Evolutionary conservation across 179 eudicot species (phyloP), one percentile per base, ranked within the genome.

Genomic region (Spergularia azorica): DNA sequence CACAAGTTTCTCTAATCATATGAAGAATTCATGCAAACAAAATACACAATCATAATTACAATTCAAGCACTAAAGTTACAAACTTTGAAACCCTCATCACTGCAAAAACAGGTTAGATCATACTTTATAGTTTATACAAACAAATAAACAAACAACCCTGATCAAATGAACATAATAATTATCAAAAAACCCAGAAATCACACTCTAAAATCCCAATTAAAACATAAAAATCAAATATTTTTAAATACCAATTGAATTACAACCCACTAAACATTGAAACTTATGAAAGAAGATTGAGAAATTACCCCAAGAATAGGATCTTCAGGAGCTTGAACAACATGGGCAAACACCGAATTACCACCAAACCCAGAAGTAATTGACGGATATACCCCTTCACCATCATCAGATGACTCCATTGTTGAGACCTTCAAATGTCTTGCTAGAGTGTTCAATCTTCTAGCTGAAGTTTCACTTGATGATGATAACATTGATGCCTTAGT

Each of bases 281-380:
- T 11, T 3, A 59, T 3, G 4, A 48, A 41, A 52, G 48, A 18
- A 70, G 63, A 59, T 13, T 38, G 77, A 39, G 17, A 70, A 36
- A 12, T 78, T 77, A 95, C 99, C 84, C 99, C 99, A 73, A 95
- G 96, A 77, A 95, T 93, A 3, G 99, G 93, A 89, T 95, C 99
- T 87, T 95, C 99, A 43, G 98, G 99, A 63, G 90, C 99, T 69
- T 83, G 87, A 77, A 66, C 84, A 54, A 95, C 79, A 79, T 93
- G 95, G 67, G 81, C 82, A 75, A 95, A 95, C 7, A 89, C 97
- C 2, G 98, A 93, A 65, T 72, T 48, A 79, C 65, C 48, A 79
- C 70, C 59, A 63, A 32, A 63, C 18, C 72, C 83, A 66, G 89
- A 86, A 56, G 89, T 83, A 9, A 74, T 43, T 15, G 87, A 81